A percentile compares a stretch with the other conserved stretches of the same genome.
These are phyloP conservation scores for Clitopilus hobsonii DNA, from an alignment of 768 basidiomycete species.

Conservation along the genomic window DNA sequence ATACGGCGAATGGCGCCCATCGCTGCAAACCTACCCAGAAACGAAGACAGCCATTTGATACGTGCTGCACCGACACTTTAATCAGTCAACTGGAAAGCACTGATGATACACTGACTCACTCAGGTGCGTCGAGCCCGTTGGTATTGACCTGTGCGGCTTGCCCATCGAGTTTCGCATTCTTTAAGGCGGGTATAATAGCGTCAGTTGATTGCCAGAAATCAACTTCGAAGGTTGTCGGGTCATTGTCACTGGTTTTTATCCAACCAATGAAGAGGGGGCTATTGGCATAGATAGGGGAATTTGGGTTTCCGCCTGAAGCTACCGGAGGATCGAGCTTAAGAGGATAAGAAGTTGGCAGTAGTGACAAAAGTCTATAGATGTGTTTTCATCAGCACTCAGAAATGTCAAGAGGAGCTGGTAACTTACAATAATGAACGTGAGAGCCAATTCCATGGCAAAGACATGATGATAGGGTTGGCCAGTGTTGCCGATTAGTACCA, in stretches of 20 bases:
- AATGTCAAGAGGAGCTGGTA: too few relatives aligned
- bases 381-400: too few relatives aligned
- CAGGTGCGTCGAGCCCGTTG: too few relatives aligned
- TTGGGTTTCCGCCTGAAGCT: neutral
- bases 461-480: too few relatives aligned
- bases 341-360: neutral
- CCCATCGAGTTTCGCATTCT: too few relatives aligned
- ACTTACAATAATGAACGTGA: neutral
- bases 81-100: neutral
- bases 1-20: too few relatives aligned
- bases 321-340: neutral
- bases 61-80: neutral
- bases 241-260: neutral
- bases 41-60: neutral
- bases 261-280: neutral
- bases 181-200: too few relatives aligned
- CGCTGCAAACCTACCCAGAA: too few relatives aligned
- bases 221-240: neutral
- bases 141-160: too few relatives aligned
- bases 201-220: neutral
- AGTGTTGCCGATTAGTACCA: too few relatives aligned
- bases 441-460: too few relatives aligned
- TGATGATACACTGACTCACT: too few relatives aligned
- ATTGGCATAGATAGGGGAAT: neutral
- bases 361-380: neutral